Conservation (phyloP, 306 rosid genomes). For the Medicago ruthenica region DNA sequence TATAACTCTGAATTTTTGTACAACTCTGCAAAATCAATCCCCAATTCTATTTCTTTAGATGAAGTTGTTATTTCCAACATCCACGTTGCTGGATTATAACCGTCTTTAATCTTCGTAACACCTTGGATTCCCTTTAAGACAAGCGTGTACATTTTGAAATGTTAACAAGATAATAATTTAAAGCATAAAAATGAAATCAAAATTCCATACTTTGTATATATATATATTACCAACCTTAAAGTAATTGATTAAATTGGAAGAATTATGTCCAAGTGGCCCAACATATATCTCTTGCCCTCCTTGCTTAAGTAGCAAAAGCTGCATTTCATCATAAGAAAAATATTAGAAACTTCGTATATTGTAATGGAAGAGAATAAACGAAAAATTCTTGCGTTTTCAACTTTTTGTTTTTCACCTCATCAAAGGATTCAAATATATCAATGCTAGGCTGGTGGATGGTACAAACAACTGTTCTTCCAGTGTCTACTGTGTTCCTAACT, state of each 20-base stretch:
- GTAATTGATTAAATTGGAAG: conserved; percentile 49
- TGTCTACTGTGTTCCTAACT: conserved; percentile 68
- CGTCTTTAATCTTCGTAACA: conserved; percentile 50
- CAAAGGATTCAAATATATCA: conserved; percentile 70
- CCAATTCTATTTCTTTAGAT: conserved; percentile 50
- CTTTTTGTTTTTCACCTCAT: conserved; percentile 52
- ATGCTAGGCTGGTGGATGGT: conserved; percentile 78
- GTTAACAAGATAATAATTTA: not conserved
- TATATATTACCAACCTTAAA: conserved; percentile 48
- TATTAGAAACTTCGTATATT: not conserved
- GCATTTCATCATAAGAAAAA: conserved; percentile 31
- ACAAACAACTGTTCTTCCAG: conserved; percentile 75
- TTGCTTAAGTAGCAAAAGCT: conserved; percentile 58
- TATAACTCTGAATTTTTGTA: conserved; percentile 51
- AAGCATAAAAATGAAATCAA: conserved; percentile 1
- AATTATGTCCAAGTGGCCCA: conserved; percentile 59
- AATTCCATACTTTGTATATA: conserved; percentile 1
- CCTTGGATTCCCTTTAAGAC: conserved; percentile 54
- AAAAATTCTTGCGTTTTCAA: not conserved
- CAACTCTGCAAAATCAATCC: conserved; percentile 47
- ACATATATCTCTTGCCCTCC: conserved; percentile 59
- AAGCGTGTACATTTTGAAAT: not conserved
- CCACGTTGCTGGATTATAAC: conserved; percentile 63
- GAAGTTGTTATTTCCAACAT: conserved; percentile 52
- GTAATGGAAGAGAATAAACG: conserved; percentile 20